These are phyloP conservation scores for Fusarium vanettenii DNA, from an alignment of 2,329 filamentous ascomycete species.

Conservation along the genomic window DNA sequence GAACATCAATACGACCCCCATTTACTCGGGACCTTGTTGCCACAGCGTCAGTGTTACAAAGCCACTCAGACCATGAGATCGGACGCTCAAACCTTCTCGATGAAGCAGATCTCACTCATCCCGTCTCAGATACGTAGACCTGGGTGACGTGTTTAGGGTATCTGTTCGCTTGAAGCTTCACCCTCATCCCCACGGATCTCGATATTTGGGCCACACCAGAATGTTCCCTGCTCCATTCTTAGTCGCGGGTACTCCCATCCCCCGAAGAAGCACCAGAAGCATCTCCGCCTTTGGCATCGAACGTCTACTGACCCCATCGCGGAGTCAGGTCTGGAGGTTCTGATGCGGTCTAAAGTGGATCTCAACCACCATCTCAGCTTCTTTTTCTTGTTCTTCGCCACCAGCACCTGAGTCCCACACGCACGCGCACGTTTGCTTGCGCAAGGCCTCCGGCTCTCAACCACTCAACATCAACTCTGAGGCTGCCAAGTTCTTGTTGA, in stretches of 20 bases:
- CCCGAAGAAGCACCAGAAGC: constrained; percentile 29
- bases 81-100: background rate
- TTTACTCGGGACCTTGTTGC: constrained; percentile 5
- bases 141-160: background rate
- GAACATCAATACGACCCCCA: background rate
- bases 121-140: background rate
- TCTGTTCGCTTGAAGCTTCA: constrained; percentile 2
- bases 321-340: constrained; percentile 9
- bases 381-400: constrained; percentile 24
- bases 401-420: constrained; percentile 19
- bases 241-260: constrained; percentile 23
- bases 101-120: background rate
- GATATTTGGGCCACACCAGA: constrained; percentile 3
- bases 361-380: constrained; percentile 13
- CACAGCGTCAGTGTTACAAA: constrained; percentile 9
- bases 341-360: constrained; percentile 31
- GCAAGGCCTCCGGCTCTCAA: constrained; percentile 6
- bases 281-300: constrained; percentile 21
- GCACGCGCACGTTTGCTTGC: constrained; percentile 7
- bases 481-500: constrained; percentile 11
- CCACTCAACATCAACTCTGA: constrained; percentile 17
- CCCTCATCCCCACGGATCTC: constrained; percentile 6
- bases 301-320: constrained; percentile 12
- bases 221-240: constrained; percentile 11
- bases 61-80: background rate